Percentiles rank a stretch among this genome's conserved stretches.
phyloP scores from a whole-genome alignment of 164 flowering plant species.

The Saururus chinensis region DNA sequence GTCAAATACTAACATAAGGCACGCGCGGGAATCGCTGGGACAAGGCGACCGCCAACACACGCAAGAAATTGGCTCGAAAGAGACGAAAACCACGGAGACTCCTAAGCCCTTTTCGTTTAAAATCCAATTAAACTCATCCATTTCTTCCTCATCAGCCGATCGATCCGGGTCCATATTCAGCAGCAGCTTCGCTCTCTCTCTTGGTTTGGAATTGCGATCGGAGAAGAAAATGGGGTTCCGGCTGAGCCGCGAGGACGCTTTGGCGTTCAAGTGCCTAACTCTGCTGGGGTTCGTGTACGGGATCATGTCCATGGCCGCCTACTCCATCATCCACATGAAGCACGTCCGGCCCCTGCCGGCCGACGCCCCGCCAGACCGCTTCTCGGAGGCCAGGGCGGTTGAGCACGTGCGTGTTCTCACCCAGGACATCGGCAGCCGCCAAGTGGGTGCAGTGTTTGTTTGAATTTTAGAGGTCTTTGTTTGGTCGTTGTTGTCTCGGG shows the following conservation, averaged over 20 bases:
- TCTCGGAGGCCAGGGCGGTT: slow-evolving; percentile 85
- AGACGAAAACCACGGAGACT: no score
- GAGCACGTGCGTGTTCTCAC: slow-evolving; percentile 58
- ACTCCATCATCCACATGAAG: slow-evolving; percentile 56
- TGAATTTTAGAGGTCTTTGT: background rate
- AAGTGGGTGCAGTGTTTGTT: slow-evolving; percentile 31
- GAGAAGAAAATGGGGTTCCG: slow-evolving; percentile 25
- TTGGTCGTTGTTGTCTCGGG: background rate
- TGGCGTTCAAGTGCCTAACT: slow-evolving; percentile 51
- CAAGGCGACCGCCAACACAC: no score
- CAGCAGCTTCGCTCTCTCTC: no score
- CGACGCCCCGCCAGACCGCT: slow-evolving; percentile 73
- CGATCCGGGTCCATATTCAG: no score
- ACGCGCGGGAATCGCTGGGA: no score
- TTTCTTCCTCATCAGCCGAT: no score
- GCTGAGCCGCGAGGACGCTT: slow-evolving; percentile 34
- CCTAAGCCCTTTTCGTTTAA: no score
- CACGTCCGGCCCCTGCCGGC: slow-evolving; percentile 49
- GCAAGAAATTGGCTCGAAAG: no score
- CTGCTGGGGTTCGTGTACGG: slow-evolving; percentile 44
- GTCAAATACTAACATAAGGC: no score
- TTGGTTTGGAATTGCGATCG: no score
- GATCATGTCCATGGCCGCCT: slow-evolving; percentile 40
- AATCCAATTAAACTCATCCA: no score
- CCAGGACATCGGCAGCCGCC: slow-evolving; percentile 74